Conservation (phyloP, 441 rosid species). For the Gossypium lobatum region DNA sequence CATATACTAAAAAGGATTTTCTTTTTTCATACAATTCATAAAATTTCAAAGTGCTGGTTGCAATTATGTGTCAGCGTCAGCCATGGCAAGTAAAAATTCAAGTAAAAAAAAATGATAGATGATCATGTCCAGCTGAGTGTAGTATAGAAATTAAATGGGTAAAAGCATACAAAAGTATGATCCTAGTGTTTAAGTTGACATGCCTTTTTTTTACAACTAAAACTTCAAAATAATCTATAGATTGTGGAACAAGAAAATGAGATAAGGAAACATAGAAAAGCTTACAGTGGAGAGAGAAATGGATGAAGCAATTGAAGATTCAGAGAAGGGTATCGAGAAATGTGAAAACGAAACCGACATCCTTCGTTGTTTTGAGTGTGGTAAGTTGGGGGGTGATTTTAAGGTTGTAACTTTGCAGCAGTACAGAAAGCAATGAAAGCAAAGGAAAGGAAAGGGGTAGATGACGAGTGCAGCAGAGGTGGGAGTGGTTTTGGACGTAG, state of each 20-base stretch:
- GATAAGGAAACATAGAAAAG: neutral
- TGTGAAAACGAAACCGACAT: slow-evolving; percentile 29
- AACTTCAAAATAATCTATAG: neutral
- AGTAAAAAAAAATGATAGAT: neutral
- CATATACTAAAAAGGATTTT: too few species aligned
- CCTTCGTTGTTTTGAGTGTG: neutral
- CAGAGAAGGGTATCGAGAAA: slow-evolving; percentile 17
- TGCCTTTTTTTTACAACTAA: neutral
- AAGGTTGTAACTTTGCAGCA: neutral
- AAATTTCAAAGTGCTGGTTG: neutral
- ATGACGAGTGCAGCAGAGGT: neutral
- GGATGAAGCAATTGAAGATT: slow-evolving; percentile 6
- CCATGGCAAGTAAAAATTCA: neutral
- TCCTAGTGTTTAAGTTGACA: neutral
- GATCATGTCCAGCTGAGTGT: neutral
- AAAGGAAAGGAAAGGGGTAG: neutral
- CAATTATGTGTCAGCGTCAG: neutral
- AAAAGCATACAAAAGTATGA: neutral
- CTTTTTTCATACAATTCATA: neutral
- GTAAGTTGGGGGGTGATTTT: neutral
- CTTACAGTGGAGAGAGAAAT: slow-evolving; percentile 26
- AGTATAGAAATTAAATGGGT: neutral
- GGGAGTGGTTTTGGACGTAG: neutral
- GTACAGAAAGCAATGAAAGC: neutral
- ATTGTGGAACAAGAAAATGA: neutral